phyloP scores from a whole-genome alignment of 371 early-diverging fungal species.

The Polyrhizophydium stewartii region DNA sequence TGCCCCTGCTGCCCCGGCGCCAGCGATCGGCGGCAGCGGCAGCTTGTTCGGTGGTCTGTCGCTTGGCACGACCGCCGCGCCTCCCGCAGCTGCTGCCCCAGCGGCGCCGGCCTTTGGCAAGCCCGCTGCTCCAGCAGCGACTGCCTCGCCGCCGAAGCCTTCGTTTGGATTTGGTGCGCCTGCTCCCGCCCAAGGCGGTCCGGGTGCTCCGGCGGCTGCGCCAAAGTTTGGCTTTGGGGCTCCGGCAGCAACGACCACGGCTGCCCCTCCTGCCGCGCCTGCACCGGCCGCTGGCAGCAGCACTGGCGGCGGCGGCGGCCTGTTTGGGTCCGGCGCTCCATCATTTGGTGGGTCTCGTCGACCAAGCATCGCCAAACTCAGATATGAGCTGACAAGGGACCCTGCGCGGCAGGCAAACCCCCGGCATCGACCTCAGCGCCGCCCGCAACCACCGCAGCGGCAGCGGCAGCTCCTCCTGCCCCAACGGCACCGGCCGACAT shows the following conservation, averaged over 20 bases:
- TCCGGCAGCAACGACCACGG: conserved; percentile 7
- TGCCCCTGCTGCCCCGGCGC: conserved; percentile 10
- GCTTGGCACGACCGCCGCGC: conserved; percentile 20
- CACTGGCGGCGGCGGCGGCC: not conserved
- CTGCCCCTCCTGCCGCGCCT: conserved; percentile 7
- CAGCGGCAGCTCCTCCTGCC: too few species aligned
- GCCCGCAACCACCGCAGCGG: too few species aligned
- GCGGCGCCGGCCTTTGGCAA: conserved; percentile 5
- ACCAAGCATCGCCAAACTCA: not conserved
- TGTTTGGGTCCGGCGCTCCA: not conserved
- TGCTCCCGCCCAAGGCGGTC: conserved; percentile 8
- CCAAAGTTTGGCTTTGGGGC: not conserved
- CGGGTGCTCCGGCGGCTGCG: too few species aligned
- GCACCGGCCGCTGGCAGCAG: conserved; percentile 2
- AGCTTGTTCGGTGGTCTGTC: conserved; percentile 4
- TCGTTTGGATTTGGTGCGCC: conserved; percentile 5
- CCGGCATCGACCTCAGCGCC: too few species aligned
- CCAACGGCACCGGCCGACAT: not conserved
- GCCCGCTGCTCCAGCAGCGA: conserved; percentile 3
- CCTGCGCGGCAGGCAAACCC: too few species aligned
- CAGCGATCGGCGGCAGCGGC: too few species aligned
- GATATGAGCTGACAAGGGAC: too few species aligned
- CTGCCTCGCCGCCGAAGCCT: conserved; percentile 2
- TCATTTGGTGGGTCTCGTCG: not conserved
- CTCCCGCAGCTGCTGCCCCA: conserved; percentile 14